phyloP scores from a whole-genome alignment of 2,329 filamentous ascomycete genomes.

The Fusarium mundagurra region DNA sequence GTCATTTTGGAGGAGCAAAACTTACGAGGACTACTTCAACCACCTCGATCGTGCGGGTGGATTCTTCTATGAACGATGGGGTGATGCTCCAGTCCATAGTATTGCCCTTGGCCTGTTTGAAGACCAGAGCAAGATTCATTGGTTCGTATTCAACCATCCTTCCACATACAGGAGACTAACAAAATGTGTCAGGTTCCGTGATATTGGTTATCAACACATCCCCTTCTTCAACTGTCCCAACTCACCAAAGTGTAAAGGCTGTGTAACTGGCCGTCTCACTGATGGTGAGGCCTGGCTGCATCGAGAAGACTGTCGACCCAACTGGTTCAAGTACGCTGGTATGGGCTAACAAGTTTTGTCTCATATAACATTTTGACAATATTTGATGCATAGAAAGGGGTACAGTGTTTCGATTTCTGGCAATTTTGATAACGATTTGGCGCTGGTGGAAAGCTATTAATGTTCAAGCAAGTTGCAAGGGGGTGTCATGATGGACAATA shows the following conservation, averaged over 20 bases:
- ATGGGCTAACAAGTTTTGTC: conserved; percentile 64
- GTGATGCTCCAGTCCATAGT: conserved; percentile 95
- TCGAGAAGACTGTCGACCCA: conserved; percentile 91
- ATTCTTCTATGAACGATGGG: conserved; percentile 99
- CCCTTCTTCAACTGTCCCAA: conserved; percentile 99
- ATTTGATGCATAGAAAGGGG: conserved; percentile 21
- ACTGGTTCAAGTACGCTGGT: conserved; percentile 96
- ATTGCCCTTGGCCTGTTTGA: conserved; percentile 93
- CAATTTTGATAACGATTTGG: conserved; percentile 25
- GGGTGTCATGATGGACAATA: conserved; percentile 17
- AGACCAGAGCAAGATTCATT: conserved; percentile 90
- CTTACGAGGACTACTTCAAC: conserved; percentile 95
- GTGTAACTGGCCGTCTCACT: conserved; percentile 86
- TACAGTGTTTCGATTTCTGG: conserved; percentile 4
- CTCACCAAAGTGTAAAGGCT: conserved; percentile 90
- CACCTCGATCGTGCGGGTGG: conserved; percentile 96
- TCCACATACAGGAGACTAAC: background rate
- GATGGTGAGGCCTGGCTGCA: conserved; percentile 87
- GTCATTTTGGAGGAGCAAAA: conserved; percentile 88
- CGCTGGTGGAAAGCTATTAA: conserved; percentile 30
- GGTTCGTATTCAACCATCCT: conserved; percentile 65
- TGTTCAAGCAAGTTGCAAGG: conserved; percentile 13
- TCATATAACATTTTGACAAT: background rate
- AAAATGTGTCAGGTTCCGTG: conserved; percentile 80
- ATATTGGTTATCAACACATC: conserved; percentile 98